Conservation (phyloP, 1,284 basidiomycete genomes). For the Chalciporus sp. region DNA sequence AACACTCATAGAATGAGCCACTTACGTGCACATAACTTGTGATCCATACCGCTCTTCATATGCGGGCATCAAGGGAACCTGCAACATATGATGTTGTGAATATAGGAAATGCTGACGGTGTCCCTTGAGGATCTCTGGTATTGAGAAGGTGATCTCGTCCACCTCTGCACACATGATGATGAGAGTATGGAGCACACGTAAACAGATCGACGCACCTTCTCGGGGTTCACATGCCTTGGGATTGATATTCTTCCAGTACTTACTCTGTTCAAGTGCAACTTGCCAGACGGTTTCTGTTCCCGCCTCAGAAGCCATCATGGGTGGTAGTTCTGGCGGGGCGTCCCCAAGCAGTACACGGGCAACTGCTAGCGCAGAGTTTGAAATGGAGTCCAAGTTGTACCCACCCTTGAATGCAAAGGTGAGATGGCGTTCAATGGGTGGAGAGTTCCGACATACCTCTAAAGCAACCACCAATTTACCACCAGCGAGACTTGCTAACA, state of each 20-base stretch:
- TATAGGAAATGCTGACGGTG: conserved; percentile 83
- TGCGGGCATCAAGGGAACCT: conserved; percentile 75
- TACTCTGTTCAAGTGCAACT: conserved; percentile 84
- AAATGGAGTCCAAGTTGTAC: conserved; percentile 91
- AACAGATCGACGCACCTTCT: conserved; percentile 51
- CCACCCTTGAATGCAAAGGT: conserved; percentile 68
- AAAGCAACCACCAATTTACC: conserved; percentile 92
- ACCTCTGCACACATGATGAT: conserved; percentile 43
- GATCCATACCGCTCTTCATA: conserved; percentile 72
- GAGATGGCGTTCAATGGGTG: conserved; percentile 8
- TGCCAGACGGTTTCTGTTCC: conserved; percentile 88
- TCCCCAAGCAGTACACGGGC: conserved; percentile 86
- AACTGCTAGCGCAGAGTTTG: conserved; percentile 86
- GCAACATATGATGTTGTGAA: conserved; percentile 71
- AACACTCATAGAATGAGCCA: conserved; percentile 14
- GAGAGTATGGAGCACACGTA: background rate
- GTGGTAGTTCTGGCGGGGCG: conserved; percentile 72
- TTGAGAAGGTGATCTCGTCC: conserved; percentile 60
- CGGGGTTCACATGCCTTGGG: conserved; percentile 78
- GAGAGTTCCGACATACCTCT: conserved; percentile 59
- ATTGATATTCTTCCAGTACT: conserved; percentile 88
- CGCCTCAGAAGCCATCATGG: conserved; percentile 71
- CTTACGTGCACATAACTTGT: conserved; percentile 86
- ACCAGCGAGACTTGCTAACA: conserved; percentile 87
- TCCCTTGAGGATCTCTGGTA: conserved; percentile 83